Conservation (phyloP, 2,329 filamentous ascomycete species). For the Mariannaea sp. region DNA sequence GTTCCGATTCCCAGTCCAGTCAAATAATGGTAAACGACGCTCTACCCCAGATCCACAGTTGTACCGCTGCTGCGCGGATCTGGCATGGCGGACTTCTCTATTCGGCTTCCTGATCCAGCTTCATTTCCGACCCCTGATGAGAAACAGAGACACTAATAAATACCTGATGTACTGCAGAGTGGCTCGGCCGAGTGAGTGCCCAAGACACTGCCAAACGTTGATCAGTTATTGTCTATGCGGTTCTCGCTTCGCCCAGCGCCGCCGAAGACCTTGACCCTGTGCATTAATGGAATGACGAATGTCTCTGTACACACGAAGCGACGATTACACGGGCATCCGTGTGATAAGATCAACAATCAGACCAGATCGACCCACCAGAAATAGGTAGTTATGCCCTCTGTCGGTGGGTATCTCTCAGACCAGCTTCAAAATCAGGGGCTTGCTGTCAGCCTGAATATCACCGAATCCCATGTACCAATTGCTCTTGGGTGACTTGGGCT, state of each 20-base stretch:
- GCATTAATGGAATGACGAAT: constrained; percentile 18
- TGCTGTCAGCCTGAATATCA: constrained; percentile 18
- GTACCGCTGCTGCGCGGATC: constrained; percentile 33
- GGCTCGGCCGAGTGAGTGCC: constrained; percentile 39
- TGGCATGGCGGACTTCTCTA: constrained; percentile 24
- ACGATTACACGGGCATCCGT: constrained; percentile 23
- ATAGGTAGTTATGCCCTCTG: constrained; percentile 24
- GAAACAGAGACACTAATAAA: constrained; percentile 18
- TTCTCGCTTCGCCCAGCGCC: constrained; percentile 20
- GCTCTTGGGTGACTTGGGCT: constrained; percentile 28
- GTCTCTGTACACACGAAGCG: constrained; percentile 36
- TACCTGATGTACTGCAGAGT: constrained; percentile 13
- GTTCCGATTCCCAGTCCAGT: constrained; percentile 1
- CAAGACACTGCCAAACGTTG: constrained; percentile 28
- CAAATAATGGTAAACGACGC: constrained; percentile 11
- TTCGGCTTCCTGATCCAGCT: constrained; percentile 35
- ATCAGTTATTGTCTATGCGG: constrained; percentile 16
- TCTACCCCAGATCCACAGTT: constrained; percentile 39
- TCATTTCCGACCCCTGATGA: constrained; percentile 34
- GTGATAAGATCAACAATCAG: constrained; percentile 30
- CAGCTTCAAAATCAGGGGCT: constrained; percentile 11
- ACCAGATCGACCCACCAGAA: constrained; percentile 25
- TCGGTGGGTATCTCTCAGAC: constrained; percentile 6
- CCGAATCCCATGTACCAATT: constrained; percentile 21
- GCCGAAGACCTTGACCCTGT: constrained; percentile 15